phyloP scores from a whole-genome alignment of 2,329 filamentous ascomycete species.

The Claviceps fusiformis region DNA sequence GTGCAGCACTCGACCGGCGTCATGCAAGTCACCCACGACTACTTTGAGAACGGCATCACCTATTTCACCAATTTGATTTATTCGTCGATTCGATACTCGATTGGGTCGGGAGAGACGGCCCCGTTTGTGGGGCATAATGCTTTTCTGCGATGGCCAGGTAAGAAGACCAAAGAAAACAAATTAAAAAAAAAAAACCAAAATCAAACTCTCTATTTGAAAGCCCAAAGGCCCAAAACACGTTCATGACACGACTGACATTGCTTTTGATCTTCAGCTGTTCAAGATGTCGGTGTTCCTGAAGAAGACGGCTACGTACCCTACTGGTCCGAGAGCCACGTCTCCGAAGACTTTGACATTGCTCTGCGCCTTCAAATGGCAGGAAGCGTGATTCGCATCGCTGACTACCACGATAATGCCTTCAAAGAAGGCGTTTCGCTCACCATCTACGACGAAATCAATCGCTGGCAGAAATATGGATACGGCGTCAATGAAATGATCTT shows the following conservation, averaged over 20 bases:
- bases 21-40: slow-evolving; percentile 60
- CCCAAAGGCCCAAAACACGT: too few relatives aligned
- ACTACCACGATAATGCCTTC: slow-evolving; percentile 57
- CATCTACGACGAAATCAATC: slow-evolving; percentile 57
- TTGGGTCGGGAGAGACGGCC: slow-evolving; percentile 57
- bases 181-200: neutral
- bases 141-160: slow-evolving; percentile 50
- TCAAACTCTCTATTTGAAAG: too few relatives aligned
- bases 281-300: slow-evolving; percentile 17
- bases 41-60: slow-evolving; percentile 61
- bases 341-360: slow-evolving; percentile 66
- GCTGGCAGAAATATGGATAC: slow-evolving; percentile 64
- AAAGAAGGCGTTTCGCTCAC: slow-evolving; percentile 62
- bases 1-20: slow-evolving; percentile 61
- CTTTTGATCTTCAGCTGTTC: slow-evolving; percentile 13
- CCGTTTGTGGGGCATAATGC: slow-evolving; percentile 72
- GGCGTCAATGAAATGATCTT: slow-evolving; percentile 61
- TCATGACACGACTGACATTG: too few relatives aligned
- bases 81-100: slow-evolving; percentile 55
- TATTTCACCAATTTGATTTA: slow-evolving; percentile 74
- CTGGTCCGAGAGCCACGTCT: slow-evolving; percentile 65
- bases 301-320: slow-evolving; percentile 45
- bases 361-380: slow-evolving; percentile 56
- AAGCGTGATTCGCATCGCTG: slow-evolving; percentile 54
- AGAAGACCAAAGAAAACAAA: neutral